Base-by-base conservation (phyloP, 2,329 filamentous ascomycete species). In the Ilyonectria destructans region DNA sequence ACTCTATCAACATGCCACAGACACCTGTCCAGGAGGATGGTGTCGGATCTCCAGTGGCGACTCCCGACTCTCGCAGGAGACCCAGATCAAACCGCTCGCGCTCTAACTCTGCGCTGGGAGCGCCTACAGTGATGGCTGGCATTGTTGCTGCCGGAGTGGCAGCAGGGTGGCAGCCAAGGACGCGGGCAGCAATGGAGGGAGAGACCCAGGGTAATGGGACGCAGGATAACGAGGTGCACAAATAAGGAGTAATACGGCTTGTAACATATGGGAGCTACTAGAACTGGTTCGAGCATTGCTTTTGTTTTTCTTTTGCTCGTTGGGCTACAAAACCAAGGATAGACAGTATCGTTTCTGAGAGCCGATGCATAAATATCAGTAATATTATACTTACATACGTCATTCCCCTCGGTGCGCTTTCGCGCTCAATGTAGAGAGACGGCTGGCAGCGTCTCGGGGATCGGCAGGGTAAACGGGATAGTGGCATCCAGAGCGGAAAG, bases 41-140 rank as follows among this genome's bases (percentile, higher is more conserved):
- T 70, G 82, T 85, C 43, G 82, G 81, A 43, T 84, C 83, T 6
- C 84, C 78, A 74, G 87, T 75, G 79, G 87, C 78, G 75, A 92
- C 85, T 58, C 90, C 85, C 5, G 89, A 91, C 76, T 86, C 89
- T 63, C 85, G 92, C 57, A 88, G 85, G 62, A 88, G 92, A 58
- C 93, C 92, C 58, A 86, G 91, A 71, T 93, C 91, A 49, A 92
- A 85, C 74, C 85, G 90, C 68, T 90, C 90, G 63, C 84, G 90
- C 65, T 89, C 88, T 46, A 91, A 91, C 79, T 94, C 92, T 31
- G 92, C 92, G 2, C 85, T 95, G 12, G 92, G 91, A 12, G 91
- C 92, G 2, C 91, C 92, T 2, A 90, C 91, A 8, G 92, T 94
- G 68, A 95, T 95, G 93, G 92, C 93, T n/a, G 93, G 93, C 68